Evolutionary conservation across 169 alveolate species (phyloP).

Genomic region (Plasmodium sp.): DNA sequence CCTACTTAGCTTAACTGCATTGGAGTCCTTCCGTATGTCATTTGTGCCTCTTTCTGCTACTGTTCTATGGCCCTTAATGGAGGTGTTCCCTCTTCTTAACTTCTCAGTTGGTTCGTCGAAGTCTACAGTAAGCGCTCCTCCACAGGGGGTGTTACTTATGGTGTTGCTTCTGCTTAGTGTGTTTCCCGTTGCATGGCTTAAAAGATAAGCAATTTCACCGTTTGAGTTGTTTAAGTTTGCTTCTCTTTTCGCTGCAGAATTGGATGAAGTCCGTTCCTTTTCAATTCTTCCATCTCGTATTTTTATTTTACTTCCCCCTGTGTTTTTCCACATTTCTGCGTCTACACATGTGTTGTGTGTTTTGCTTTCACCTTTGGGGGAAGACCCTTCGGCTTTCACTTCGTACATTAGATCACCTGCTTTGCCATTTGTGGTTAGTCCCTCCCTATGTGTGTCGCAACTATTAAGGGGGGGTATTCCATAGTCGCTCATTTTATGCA

Average conservation of each 20-base stretch:
- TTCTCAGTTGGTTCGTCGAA: neutral
- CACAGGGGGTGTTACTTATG: neutral
- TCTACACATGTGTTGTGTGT: neutral
- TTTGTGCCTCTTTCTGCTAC: neutral
- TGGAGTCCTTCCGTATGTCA: neutral
- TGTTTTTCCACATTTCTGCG: neutral
- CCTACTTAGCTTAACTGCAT: neutral
- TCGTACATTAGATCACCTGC: neutral
- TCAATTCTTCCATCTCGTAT: neutral
- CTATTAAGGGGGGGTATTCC: neutral
- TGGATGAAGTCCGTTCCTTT: neutral
- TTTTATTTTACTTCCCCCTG: neutral
- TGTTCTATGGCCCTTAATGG: neutral
- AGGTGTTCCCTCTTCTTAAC: neutral
- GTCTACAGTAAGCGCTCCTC: neutral
- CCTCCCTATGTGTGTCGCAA: neutral
- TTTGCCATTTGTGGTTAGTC: neutral
- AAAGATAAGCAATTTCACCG: neutral
- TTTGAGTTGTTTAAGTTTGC: conserved; percentile 7
- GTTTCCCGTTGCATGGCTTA: neutral
- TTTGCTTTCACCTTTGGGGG: neutral
- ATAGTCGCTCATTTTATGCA: neutral
- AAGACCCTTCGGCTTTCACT: neutral
- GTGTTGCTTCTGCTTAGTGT: neutral
- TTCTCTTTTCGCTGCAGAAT: neutral